Conservation (phyloP, 345 rosid species). For the Hibiscus tridactylites region DNA sequence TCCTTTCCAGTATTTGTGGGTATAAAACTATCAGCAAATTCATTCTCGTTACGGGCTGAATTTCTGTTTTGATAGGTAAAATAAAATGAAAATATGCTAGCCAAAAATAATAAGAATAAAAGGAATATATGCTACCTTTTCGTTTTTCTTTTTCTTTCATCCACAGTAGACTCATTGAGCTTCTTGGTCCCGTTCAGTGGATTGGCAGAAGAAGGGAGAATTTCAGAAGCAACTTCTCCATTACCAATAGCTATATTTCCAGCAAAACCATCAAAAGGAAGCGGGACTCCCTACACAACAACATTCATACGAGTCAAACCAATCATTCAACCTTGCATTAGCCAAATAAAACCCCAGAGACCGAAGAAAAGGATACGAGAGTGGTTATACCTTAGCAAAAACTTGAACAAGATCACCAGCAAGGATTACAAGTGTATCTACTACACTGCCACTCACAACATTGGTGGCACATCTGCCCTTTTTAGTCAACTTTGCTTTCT, state of each 20-base stretch:
- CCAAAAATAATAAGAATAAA: not conserved
- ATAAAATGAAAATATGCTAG: not conserved
- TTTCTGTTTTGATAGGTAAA: conserved; percentile 23
- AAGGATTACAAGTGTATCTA: conserved; percentile 67
- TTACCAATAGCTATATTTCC: conserved; percentile 27
- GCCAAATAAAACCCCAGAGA: conserved; percentile 1
- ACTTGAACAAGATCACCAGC: conserved; percentile 74
- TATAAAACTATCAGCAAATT: conserved; percentile 7
- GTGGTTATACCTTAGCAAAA: conserved; percentile 53
- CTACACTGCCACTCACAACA: conserved; percentile 39
- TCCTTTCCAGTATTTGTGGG: conserved; percentile 24
- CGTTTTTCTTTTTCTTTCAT: conserved; percentile 25
- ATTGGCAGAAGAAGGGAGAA: conserved; percentile 20
- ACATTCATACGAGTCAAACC: conserved; percentile 6
- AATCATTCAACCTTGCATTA: conserved; percentile 2
- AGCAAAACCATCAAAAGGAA: conserved; percentile 39
- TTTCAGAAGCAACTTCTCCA: conserved; percentile 34
- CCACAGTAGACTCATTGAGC: conserved; percentile 11
- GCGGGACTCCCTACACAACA: conserved; percentile 44
- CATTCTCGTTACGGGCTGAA: conserved; percentile 22
- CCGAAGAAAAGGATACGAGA: not conserved
- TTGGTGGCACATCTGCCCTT: conserved; percentile 49
- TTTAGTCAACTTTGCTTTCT: conserved; percentile 67
- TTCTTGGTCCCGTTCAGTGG: conserved; percentile 15
- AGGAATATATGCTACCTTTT: conserved; percentile 33